phyloP scores from a whole-genome alignment of 2,329 filamentous ascomycete genomes.

The Fonsecaea pugnacius region DNA sequence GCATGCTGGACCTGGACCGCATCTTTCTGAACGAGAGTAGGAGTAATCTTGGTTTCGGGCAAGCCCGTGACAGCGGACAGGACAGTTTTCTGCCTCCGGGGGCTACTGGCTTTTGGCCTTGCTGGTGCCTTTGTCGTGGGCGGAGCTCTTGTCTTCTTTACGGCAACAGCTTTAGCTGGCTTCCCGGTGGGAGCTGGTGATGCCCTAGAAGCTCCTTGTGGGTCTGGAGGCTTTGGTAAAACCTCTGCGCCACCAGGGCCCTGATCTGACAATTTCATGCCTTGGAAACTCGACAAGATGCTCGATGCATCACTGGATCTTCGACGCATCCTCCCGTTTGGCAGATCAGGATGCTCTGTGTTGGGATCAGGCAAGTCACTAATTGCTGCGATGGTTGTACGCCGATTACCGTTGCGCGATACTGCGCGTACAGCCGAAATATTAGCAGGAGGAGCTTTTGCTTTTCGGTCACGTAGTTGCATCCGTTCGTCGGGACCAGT shows the following conservation, averaged over 20 bases:
- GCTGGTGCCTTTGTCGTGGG: constrained; percentile 47
- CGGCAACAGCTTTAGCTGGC: constrained; percentile 49
- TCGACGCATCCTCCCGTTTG: constrained; percentile 31
- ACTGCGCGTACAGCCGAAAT: constrained; percentile 58
- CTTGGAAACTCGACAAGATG: constrained; percentile 37
- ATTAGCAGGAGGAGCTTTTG: constrained; percentile 51
- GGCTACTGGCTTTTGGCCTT: constrained; percentile 42
- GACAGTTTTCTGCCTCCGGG: constrained; percentile 41
- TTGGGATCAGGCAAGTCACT: constrained; percentile 50
- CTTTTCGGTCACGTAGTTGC: constrained; percentile 74
- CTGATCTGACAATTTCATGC: constrained; percentile 40
- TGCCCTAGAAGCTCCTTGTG: constrained; percentile 30
- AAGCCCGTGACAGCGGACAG: neutral
- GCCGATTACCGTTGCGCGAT: constrained; percentile 54
- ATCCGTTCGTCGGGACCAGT: constrained; percentile 60
- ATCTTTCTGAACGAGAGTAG: constrained; percentile 1
- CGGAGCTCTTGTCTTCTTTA: constrained; percentile 65
- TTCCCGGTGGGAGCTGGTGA: constrained; percentile 32
- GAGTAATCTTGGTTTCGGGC: neutral
- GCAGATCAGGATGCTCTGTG: constrained; percentile 26
- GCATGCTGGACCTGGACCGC: constrained; percentile 47
- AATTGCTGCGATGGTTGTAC: constrained; percentile 65
- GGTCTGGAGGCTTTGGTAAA: constrained; percentile 3
- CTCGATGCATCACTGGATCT: constrained; percentile 42
- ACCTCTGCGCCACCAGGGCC: neutral